phyloP scores from a whole-genome alignment of 129 eudicot genomes.

The Sambucus nigra region DNA sequence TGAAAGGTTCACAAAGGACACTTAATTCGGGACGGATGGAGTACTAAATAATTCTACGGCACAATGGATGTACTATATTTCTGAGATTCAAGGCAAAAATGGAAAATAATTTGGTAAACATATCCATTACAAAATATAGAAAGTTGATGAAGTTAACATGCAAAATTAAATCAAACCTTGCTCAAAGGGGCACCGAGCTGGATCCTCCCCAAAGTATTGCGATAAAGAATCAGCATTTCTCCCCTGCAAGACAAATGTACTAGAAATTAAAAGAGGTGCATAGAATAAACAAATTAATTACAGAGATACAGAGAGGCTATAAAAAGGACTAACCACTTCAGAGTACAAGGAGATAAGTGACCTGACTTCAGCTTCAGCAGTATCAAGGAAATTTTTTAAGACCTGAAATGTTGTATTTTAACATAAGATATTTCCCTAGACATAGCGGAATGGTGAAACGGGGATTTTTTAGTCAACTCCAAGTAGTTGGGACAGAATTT shows the following conservation, averaged over 20 bases:
- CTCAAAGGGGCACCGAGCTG: slow-evolving; percentile 93
- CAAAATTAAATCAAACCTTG: slow-evolving; percentile 55
- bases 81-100: background rate
- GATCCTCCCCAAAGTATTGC: slow-evolving; percentile 96
- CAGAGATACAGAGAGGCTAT: background rate
- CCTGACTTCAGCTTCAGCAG: slow-evolving; percentile 99
- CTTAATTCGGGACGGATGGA: no score
- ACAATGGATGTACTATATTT: no score
- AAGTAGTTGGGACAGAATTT: no score
- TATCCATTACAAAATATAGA: no score
- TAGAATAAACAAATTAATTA: background rate
- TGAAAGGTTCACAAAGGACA: no score
- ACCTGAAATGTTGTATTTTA: slow-evolving; percentile 40
- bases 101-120: background rate
- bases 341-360: slow-evolving; percentile 77
- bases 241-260: slow-evolving; percentile 50
- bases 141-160: background rate
- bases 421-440: no score
- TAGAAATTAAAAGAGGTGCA: background rate
- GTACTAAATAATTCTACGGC: no score
- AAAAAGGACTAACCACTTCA: slow-evolving; percentile 68
- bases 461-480: no score
- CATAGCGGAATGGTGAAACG: no score
- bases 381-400: slow-evolving; percentile 75
- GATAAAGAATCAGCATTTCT: slow-evolving; percentile 93